A percentile compares a stretch with the other conserved stretches of the same genome.
These are phyloP conservation scores for Cystoderma amianthinum DNA, from an alignment of 768 basidiomycete genomes.

Conservation along the genomic window DNA sequence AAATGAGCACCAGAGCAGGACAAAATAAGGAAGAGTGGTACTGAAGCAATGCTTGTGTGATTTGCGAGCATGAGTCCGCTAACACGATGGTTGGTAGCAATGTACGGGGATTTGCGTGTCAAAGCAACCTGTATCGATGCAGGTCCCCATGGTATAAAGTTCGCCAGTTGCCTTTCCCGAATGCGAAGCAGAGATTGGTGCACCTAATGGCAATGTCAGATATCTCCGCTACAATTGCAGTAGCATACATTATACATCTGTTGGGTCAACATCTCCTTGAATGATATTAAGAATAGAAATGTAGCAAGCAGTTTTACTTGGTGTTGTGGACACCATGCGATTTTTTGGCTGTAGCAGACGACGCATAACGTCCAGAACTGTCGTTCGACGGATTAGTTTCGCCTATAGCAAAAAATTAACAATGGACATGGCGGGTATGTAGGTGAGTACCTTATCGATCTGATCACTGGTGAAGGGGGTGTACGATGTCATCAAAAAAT, in stretches of 20 bases:
- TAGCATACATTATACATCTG: conserved; percentile 59
- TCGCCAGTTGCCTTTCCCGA: conserved; percentile 92
- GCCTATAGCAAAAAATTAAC: conserved; percentile 41
- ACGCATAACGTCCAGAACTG: conserved; percentile 98
- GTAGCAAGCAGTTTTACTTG: conserved; percentile 89
- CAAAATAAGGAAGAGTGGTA: conserved; percentile 28
- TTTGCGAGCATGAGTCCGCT: conserved; percentile 99
- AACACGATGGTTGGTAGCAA: conserved; percentile 85
- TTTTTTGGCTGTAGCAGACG: conserved; percentile 97
- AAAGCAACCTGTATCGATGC: conserved; percentile 97
- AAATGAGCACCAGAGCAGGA: not conserved
- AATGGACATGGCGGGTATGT: too few relatives aligned
- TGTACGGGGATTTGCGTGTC: conserved; percentile 85
- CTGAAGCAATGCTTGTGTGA: conserved; percentile 96
- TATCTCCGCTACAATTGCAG: conserved; percentile 1
- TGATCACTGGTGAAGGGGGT: conserved; percentile 97
- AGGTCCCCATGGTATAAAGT: conserved; percentile 99
- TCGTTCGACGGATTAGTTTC: conserved; percentile 92
- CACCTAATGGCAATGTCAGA: conserved; percentile 43
- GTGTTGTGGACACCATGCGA: conserved; percentile 93
- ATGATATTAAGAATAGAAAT: conserved; percentile 98
- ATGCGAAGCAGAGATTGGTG: conserved; percentile 97
- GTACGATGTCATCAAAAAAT: conserved; percentile 98
- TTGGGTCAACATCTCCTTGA: conserved; percentile 97
- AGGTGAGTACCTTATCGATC: conserved; percentile 83